Evolutionary conservation across 2,329 filamentous ascomycete species (phyloP), one percentile per base, ranked within the genome.

Genomic region (Mycosphaerella sp.): DNA sequence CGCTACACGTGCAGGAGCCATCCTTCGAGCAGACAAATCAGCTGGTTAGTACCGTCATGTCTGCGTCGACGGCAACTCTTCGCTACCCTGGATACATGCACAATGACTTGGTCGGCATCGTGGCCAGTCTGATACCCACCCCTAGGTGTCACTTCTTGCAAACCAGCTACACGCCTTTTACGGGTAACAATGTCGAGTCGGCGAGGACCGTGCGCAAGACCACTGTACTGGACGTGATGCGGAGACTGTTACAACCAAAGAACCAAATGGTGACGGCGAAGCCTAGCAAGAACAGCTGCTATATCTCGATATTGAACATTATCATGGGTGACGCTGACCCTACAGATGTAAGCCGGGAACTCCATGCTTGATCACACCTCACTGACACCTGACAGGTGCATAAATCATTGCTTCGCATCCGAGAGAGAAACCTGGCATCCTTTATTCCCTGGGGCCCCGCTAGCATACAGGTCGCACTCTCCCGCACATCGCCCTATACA

Each of bases 21-120:
- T 95, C 89, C 0, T 96, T 96, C 68, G 86, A 95, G 62, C 94
- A 98, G 70, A 98, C 93, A 1, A 98, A 98, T 68, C 93, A 97
- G 70, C 78, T 98, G 32, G 91, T 86, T 67, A 86, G 81, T 79
- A 98, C 94, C 1, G 94, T 98, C 69, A 98, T 98, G 93, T 96
- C 90, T 32, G 93, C 93, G 35, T 94, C 89, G 66, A 98, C 93
- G 3, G 97, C 91, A 8, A 96, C 94, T 2, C 81, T 98, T 44
- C 82, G 93, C 66, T 98, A 98, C 69, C 93, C 93, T 1, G 93
- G 93, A 35, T 98, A 98, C 73, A 98, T 98, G 93, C 93, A 98
- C 76, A 98, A 98, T 70, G 93, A 98, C 67, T 84, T 98, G 13
- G 90, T 95, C 66, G 93, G 91, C 70, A 97, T 98, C 63, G 80